phyloP scores from a whole-genome alignment of 2,329 filamentous ascomycete genomes.

The Trichoderma sp. region DNA sequence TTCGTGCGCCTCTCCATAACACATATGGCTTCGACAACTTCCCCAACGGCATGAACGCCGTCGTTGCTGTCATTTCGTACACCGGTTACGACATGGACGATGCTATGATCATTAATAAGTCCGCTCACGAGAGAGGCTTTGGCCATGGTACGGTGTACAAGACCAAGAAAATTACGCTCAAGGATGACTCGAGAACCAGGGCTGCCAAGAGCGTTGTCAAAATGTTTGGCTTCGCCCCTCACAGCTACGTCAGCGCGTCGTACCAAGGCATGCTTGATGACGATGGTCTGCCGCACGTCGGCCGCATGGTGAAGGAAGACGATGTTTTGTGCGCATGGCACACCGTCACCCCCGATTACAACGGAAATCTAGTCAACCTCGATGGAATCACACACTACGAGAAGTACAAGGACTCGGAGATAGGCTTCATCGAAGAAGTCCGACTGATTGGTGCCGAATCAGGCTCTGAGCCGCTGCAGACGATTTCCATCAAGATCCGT shows the following conservation, averaged over 20 bases:
- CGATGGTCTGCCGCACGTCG: slow-evolving; percentile 82
- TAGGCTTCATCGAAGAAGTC: slow-evolving; percentile 87
- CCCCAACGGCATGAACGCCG: slow-evolving; percentile 90
- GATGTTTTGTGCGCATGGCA: slow-evolving; percentile 88
- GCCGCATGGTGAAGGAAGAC: slow-evolving; percentile 72
- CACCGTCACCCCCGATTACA: slow-evolving; percentile 76
- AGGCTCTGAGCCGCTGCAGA: slow-evolving; percentile 79
- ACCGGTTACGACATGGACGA: slow-evolving; percentile 99
- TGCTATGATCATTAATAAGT: slow-evolving; percentile 99
- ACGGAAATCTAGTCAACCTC: slow-evolving; percentile 75
- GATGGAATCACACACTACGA: slow-evolving; percentile 84
- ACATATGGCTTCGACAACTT: slow-evolving; percentile 97
- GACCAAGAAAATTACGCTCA: slow-evolving; percentile 85
- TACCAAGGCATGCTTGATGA: slow-evolving; percentile 73
- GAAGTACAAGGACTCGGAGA: slow-evolving; percentile 91
- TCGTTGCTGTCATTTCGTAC: slow-evolving; percentile 97
- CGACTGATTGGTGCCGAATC: slow-evolving; percentile 83
- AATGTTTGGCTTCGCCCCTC: slow-evolving; percentile 87
- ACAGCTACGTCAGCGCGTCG: slow-evolving; percentile 65
- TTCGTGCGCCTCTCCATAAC: slow-evolving; percentile 88
- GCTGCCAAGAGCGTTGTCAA: slow-evolving; percentile 69
- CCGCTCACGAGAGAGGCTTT: slow-evolving; percentile 90
- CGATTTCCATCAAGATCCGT: slow-evolving; percentile 87
- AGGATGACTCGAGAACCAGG: slow-evolving; percentile 69
- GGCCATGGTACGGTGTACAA: slow-evolving; percentile 97